Conservation (phyloP, 805 yeast genomes). For the Candida manassasensis region DNA sequence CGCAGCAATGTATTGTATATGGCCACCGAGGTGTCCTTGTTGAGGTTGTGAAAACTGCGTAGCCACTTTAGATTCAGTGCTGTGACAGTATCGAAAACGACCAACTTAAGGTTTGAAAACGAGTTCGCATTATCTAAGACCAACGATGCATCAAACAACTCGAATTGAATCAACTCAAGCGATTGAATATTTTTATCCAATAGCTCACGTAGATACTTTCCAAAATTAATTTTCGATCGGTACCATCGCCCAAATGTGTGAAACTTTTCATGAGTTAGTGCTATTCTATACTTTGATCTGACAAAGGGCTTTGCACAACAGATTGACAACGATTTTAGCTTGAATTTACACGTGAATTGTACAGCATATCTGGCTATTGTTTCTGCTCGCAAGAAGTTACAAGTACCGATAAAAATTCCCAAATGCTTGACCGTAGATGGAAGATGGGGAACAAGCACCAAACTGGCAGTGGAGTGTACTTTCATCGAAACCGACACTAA, state of each 20-base stretch:
- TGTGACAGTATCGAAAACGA: slow-evolving; percentile 20
- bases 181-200: not conserved
- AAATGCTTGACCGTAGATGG: not conserved
- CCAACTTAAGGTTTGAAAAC: slow-evolving; percentile 15
- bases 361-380: not conserved
- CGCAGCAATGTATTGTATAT: not conserved
- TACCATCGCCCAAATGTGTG: not conserved
- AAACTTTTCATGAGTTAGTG: not conserved
- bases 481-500: not conserved
- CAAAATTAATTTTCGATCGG: not conserved
- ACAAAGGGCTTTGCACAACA: not conserved
- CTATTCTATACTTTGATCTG: not conserved
- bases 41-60: too few species aligned
- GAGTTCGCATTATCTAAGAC: slow-evolving; percentile 7
- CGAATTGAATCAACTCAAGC: slow-evolving; percentile 4
- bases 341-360: not conserved
- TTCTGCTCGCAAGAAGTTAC: not conserved
- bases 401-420: not conserved
- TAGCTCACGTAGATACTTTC: not conserved
- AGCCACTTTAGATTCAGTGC: slow-evolving; percentile 9
- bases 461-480: not conserved
- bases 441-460: not conserved
- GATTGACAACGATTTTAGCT: slow-evolving; percentile 1
- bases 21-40: not conserved
- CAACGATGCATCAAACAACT: slow-evolving; percentile 12